Base-by-base conservation (phyloP, 768 basidiomycete genomes). In the Paxillus involutus region DNA sequence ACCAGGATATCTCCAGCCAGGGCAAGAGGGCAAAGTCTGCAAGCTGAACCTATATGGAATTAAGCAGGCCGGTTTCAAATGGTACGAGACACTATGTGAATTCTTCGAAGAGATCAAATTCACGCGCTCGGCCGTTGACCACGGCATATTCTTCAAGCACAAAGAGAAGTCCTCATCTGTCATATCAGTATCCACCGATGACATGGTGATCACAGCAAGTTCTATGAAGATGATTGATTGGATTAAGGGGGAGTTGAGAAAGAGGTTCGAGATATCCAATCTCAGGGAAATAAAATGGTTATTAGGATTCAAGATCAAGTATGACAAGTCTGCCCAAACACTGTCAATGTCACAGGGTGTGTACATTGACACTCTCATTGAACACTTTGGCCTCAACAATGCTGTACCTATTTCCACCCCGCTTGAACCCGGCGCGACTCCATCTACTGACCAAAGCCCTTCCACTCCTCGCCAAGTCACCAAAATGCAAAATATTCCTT, bases 291-390 rank as follows among this genome's bases (percentile, higher is more conserved):
- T 71, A 3, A 57, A 45, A 21, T 67, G 64, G 56, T 55, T 75
- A 14, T 54, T 77, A 12, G 73, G 73, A 10, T 62, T 76, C 21
- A 60, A 71, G 32, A 53, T 77, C 16, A 47, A 47, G 0, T 58
- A 62, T 3, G 52, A 68, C 47, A 14, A 49, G 1, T 17, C 55
- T 6, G 26, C 54, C 9, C 58, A 62, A 9, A 51, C 56, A 3
- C 55, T 77, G 9, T 56, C 65, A 14, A 47, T 75, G 8, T 67
- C 55, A 4, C 73, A 73, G 44, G 44, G 52, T 0, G 57, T 56
- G 11, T 75, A 71, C 39, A 63, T 76, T 13, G 51, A 64, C 21
- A 44, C 13, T 0, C 40, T 50, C 3, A 3, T 55, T 7, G 10
- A 51, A 33, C 14, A 13, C 16, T 55, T 50, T 12, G 3, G 24